Conservation (phyloP, 2,329 filamentous ascomycete species). For the Penicillium sclerotigenum region DNA sequence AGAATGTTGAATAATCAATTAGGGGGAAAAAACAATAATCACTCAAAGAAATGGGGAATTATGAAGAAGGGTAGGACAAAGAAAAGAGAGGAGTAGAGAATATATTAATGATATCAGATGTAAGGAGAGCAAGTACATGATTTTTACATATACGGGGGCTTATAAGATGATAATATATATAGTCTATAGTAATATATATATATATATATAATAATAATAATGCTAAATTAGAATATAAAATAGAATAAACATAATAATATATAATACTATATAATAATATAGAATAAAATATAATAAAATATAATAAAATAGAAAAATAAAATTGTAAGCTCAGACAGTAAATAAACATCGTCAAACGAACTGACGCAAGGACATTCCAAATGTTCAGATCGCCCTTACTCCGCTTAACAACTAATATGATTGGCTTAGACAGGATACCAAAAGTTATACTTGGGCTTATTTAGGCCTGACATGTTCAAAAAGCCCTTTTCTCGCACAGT, state of each 20-base stretch:
- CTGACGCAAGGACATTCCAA: constrained; percentile 9
- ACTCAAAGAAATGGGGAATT: too few relatives aligned
- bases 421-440: constrained; percentile 6
- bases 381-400: constrained; percentile 10
- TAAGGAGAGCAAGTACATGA: too few relatives aligned
- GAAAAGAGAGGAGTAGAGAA: neutral
- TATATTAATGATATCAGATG: neutral
- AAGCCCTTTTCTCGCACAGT: neutral
- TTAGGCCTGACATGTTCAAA: neutral
- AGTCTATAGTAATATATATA: too few relatives aligned
- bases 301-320: neutral
- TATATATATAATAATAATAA: too few relatives aligned
- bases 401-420: neutral
- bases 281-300: neutral
- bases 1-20: neutral
- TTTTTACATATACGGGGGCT: too few relatives aligned
- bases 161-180: too few relatives aligned
- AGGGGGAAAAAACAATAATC: neutral
- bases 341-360: constrained; percentile 9
- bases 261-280: too few relatives aligned
- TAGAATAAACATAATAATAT: too few relatives aligned
- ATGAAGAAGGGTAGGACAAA: too few relatives aligned
- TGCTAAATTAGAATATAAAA: too few relatives aligned
- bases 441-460: neutral
- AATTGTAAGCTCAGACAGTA: too few relatives aligned